phyloP scores from a whole-genome alignment of 2,329 filamentous ascomycete species.

The Coleophoma cylindrospora region DNA sequence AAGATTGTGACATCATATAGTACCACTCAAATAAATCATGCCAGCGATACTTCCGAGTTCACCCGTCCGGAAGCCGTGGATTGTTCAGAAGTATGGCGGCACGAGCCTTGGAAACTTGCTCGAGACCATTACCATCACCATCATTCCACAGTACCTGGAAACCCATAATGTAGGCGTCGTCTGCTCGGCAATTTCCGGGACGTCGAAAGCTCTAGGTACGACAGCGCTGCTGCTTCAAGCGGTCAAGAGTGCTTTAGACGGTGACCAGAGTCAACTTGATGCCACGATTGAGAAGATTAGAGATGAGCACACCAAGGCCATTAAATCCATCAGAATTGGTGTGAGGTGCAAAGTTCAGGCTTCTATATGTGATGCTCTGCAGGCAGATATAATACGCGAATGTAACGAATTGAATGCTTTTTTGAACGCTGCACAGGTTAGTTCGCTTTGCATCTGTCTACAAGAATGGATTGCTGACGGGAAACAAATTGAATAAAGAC shows the following conservation, averaged over 20 bases:
- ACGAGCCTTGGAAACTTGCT: slow-evolving; percentile 55
- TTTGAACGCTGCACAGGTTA: slow-evolving; percentile 45
- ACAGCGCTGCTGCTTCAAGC: slow-evolving; percentile 39
- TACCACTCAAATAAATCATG: too few relatives aligned
- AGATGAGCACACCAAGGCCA: slow-evolving; percentile 43
- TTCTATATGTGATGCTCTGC: slow-evolving; percentile 1
- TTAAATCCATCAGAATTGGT: slow-evolving; percentile 33
- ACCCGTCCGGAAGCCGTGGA: slow-evolving; percentile 31
- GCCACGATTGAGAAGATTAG: slow-evolving; percentile 44
- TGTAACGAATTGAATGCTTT: slow-evolving; percentile 43
- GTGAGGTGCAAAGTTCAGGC: slow-evolving; percentile 26
- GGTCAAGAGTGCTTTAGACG: slow-evolving; percentile 14
- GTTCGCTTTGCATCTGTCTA: slow-evolving; percentile 1
- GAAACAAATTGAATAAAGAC: slow-evolving; percentile 18
- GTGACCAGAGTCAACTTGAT: slow-evolving; percentile 30
- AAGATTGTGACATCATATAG: too few relatives aligned
- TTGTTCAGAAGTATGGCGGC: slow-evolving; percentile 58
- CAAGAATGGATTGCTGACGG: background rate
- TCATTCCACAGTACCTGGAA: slow-evolving; percentile 27
- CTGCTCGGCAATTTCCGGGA: slow-evolving; percentile 50
- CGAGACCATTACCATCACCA: slow-evolving; percentile 37
- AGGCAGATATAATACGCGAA: slow-evolving; percentile 30
- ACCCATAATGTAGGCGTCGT: slow-evolving; percentile 47
- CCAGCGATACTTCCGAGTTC: too few relatives aligned
- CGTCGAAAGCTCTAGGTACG: slow-evolving; percentile 48